Evolutionary conservation across 495 filamentous ascomycete genomes (phyloP), one percentile per base, ranked within the genome.

Genomic region (Penicillium pulvis): DNA sequence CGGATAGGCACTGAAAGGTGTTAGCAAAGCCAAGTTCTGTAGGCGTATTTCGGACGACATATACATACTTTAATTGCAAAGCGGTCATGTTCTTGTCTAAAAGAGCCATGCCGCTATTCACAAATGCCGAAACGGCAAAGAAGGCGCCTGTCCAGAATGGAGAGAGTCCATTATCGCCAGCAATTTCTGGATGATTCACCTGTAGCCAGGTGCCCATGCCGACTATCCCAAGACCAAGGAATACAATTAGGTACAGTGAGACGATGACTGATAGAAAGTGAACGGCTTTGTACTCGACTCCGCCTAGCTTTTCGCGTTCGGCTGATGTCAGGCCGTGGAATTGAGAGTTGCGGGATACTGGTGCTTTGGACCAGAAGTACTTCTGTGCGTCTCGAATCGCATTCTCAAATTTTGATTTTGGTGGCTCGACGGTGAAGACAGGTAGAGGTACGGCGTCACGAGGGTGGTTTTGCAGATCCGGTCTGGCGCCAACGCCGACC

Each of bases 51-150:
- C 20, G 1, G 11, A 7, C 23, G 45, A 5, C 1, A 24, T 4
- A 5, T 23, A 59, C 63, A 20, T 64, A 76, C 73, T 64, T 68
- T 26, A 72, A 69, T 42, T 79, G 75, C 19, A 79, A 62, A 24
- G 75, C 75, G 48, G 68, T 81, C 87, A 95, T 91, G 61, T 95
- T 95, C 19, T 82, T 77, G 70, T 95, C 91, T 43, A 96, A 71
- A 33, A 96, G 82, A 19, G 84, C 85, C 91, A 97, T 93, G 20
- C 92, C 92, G 20, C 83, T 88, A 66, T 95, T 97, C 62, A 90
- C 92, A 71, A 97, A 97, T 3, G 90, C 92, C 50, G 87, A 91
- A 1, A 76, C 68, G 16, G 75, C 76, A 56, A 79, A 77, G 45
- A 79, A 80, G 3, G 73, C 68, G 12, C 76, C 76, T 1, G 73